phyloP scores from a whole-genome alignment of 1,284 basidiomycete species.

The Vanrija pseudolonga region DNA sequence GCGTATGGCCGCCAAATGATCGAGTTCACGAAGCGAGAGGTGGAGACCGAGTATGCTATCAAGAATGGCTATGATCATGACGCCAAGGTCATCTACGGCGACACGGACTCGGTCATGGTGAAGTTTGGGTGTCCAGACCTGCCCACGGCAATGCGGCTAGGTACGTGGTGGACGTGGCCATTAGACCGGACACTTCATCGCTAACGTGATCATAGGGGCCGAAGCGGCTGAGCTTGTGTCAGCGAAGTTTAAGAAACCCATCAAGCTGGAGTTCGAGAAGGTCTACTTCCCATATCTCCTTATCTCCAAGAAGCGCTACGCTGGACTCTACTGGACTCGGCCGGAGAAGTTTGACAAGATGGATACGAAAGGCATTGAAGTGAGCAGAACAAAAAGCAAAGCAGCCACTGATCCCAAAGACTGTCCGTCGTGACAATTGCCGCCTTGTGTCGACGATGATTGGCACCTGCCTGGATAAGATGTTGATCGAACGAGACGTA shows the following conservation, averaged over 20 bases:
- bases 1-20: constrained; percentile 97
- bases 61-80: constrained; percentile 81
- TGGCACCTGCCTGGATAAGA: constrained; percentile 91
- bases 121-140: constrained; percentile 86
- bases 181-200: not conserved
- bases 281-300: constrained; percentile 95
- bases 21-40: constrained; percentile 86
- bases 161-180: constrained; percentile 59
- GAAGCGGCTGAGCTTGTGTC: constrained; percentile 95
- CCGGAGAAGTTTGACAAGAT: constrained; percentile 94
- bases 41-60: constrained; percentile 79
- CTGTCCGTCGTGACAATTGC: constrained; percentile 93
- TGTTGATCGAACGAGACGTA: constrained; percentile 91
- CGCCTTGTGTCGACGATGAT: constrained; percentile 92
- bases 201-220: constrained; percentile 58
- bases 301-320: constrained; percentile 96
- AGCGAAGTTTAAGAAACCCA: constrained; percentile 82
- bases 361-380: constrained; percentile 98
- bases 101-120: constrained; percentile 98
- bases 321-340: constrained; percentile 91
- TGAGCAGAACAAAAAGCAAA: constrained; percentile 45
- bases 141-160: constrained; percentile 77
- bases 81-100: constrained; percentile 90
- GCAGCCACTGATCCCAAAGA: constrained; percentile 54
- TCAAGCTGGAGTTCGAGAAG: constrained; percentile 97